Evolutionary conservation across 805 yeast genomes (phyloP), one percentile per base, ranked within the genome.

Genomic region (Candida jianshihensis): DNA sequence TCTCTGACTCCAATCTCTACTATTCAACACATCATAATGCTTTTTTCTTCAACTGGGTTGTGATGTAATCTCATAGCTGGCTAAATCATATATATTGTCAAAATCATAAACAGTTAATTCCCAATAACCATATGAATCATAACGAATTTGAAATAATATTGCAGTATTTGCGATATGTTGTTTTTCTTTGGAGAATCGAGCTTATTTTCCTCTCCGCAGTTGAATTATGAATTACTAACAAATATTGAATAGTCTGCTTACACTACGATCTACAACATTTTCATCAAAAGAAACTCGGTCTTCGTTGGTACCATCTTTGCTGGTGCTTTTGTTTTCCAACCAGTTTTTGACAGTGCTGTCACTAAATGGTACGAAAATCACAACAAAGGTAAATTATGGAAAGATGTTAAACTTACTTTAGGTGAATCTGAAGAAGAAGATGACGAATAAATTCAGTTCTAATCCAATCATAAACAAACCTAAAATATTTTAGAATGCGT

Each of bases 211-310:
- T 8, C 11, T 21, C 24, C 24, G 10, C 10, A 21, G 24, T n/a
- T 21, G 27, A 25, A 13, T 7, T 25, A 9, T 6, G 8, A 5
- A 6, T 33, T 39, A 41, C 45, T 37, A 36, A 33, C 41, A 40
- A 34, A 18, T 6, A n/a, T 4, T n/a, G 11, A 35, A 20, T 40
- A 57, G 66, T 51, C 68, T 40, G 51, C 61, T 49, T 55, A 63
- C 50, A 57, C 81, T 30, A 59, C 75, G 31, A 54, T 78, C 43
- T 78, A 75, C 75, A 80, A 78, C 73, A 62, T 70, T 26, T 52
- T 82, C 38, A 80, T 85, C 75, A 86, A 86, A 75, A 85, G 96
- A 75, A 89, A 90, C 78, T 75, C 97, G 33, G 70, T 82, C 44
- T 86, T 73, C 64, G 95, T 89, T 44, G 85, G 86, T 47, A 70